A percentile compares a stretch with the other conserved stretches of the same genome.
Evolutionary conservation across 2,329 filamentous ascomycete genomes (phyloP).

Genomic region (Ascochyta pisi): DNA sequence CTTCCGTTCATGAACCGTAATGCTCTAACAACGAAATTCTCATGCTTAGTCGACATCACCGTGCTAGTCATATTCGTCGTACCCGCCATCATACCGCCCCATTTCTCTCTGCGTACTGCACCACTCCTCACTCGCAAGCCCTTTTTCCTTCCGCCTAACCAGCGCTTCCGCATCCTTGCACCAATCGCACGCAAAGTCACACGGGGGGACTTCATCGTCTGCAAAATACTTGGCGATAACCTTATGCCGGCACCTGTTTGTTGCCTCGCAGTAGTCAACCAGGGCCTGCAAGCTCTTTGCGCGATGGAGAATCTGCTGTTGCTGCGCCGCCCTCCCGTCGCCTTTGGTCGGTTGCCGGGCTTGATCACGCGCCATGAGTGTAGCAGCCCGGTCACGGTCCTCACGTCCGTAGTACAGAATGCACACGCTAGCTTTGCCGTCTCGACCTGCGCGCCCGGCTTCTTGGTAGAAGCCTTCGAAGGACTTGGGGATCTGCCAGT

Average conservation of each 20-base stretch:
- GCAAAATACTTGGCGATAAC: conserved; percentile 48
- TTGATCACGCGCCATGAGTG: conserved; percentile 57
- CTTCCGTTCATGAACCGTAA: background rate
- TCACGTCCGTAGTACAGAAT: conserved; percentile 91
- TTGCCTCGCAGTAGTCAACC: conserved; percentile 82
- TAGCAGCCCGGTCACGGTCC: conserved; percentile 76
- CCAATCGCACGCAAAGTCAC: conserved; percentile 59
- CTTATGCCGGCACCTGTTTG: conserved; percentile 72
- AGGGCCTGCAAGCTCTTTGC: conserved; percentile 62
- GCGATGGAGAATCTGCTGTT: conserved; percentile 49
- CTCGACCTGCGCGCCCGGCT: conserved; percentile 87
- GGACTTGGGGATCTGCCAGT: conserved; percentile 92
- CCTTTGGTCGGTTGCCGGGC: conserved; percentile 58
- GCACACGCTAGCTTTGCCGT: conserved; percentile 85
- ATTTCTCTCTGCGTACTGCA: conserved; percentile 55
- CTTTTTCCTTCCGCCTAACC: conserved; percentile 53
- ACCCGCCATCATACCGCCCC: conserved; percentile 48
- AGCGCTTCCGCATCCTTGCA: conserved; percentile 54
- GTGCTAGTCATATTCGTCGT: conserved; percentile 45
- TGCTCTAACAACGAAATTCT: background rate
- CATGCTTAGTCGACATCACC: background rate
- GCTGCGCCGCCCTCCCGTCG: conserved; percentile 33
- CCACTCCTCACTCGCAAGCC: conserved; percentile 58
- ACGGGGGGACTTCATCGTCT: conserved; percentile 44
- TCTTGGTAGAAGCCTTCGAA: conserved; percentile 98